A percentile compares a stretch with the other conserved stretches of the same genome.
phyloP scores from a whole-genome alignment of 2,329 filamentous ascomycete species.

The Sporothrix brunneoviolacea region DNA sequence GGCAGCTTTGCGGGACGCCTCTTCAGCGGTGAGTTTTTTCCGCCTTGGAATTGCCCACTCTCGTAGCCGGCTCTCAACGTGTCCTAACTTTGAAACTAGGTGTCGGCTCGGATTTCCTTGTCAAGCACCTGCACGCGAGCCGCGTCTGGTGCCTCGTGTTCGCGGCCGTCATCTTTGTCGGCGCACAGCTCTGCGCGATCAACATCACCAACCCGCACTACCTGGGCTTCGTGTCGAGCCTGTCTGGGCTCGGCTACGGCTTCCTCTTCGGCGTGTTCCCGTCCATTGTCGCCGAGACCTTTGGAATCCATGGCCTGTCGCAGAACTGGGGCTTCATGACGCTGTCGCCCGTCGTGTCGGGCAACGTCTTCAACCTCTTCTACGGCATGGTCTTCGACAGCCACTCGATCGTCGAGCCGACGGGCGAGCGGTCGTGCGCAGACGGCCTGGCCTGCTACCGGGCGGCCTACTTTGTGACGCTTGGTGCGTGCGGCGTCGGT shows the following conservation, averaged over 20 bases:
- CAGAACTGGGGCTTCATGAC: conserved; percentile 98
- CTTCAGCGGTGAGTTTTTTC: conserved; percentile 53
- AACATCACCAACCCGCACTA: conserved; percentile 69
- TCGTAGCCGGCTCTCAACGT: too few species aligned
- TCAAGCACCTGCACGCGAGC: conserved; percentile 71
- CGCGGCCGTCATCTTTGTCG: conserved; percentile 68
- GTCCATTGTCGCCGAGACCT: conserved; percentile 80
- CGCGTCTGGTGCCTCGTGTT: conserved; percentile 86
- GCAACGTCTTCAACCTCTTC: conserved; percentile 86
- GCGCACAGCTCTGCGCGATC: conserved; percentile 72
- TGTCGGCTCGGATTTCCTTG: conserved; percentile 83
- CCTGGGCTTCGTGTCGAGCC: conserved; percentile 69
- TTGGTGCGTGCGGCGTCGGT: conserved; percentile 63
- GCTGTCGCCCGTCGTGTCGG: conserved; percentile 75
- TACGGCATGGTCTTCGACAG: conserved; percentile 80
- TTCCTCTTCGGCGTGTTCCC: conserved; percentile 93
- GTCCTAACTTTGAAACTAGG: conserved; percentile 39
- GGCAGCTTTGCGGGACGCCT: conserved; percentile 80
- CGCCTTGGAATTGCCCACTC: background rate
- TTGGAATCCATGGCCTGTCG: conserved; percentile 80
- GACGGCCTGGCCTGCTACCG: conserved; percentile 77
- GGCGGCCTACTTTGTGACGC: conserved; percentile 72
- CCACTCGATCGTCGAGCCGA: conserved; percentile 62
- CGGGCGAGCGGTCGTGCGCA: conserved; percentile 66
- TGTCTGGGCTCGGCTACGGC: conserved; percentile 86